Percentiles rank a stretch among this genome's conserved stretches.
These are phyloP conservation scores for Plasmopara halstedii DNA, from an alignment of 352 stramenopile species.

Conservation along the genomic window DNA sequence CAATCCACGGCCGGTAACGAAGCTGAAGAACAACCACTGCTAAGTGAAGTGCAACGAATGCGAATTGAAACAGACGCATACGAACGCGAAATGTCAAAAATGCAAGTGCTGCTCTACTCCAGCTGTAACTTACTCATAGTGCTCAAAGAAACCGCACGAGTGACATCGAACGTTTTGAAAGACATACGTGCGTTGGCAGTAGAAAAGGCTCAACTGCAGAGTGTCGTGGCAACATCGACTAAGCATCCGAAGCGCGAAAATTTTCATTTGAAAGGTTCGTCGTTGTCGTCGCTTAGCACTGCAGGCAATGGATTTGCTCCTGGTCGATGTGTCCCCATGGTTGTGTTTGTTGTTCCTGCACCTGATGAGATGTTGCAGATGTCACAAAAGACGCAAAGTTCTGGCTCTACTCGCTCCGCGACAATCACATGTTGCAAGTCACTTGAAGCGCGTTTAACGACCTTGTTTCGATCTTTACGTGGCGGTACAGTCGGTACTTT, in stretches of 20 bases:
- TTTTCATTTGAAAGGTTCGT: slow-evolving; percentile 13
- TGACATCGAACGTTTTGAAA: slow-evolving; percentile 41
- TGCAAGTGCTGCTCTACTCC: slow-evolving; percentile 56
- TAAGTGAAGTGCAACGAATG: slow-evolving; percentile 9
- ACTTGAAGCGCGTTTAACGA: slow-evolving; percentile 42
- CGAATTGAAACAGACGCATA: slow-evolving; percentile 17
- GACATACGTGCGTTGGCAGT: slow-evolving; percentile 31
- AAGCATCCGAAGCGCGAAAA: slow-evolving; percentile 38
- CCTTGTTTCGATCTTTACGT: slow-evolving; percentile 46
- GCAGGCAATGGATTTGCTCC: slow-evolving; percentile 37
- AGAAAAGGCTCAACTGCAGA: slow-evolving; percentile 57
- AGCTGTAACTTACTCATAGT: slow-evolving; percentile 57
- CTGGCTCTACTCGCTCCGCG: slow-evolving; percentile 31
- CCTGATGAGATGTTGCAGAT: slow-evolving; percentile 34
- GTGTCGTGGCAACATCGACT: slow-evolving; percentile 10
- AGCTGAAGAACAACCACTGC: slow-evolving; percentile 6
- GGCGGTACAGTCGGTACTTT: slow-evolving; percentile 42
- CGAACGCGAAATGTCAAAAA: slow-evolving; percentile 47
- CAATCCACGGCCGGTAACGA: slow-evolving; percentile 2
- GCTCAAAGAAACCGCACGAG: slow-evolving; percentile 27
- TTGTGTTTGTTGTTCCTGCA: slow-evolving; percentile 53
- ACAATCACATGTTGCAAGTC: slow-evolving; percentile 50
- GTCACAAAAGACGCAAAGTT: slow-evolving; percentile 20
- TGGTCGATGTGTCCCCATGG: slow-evolving; percentile 57
- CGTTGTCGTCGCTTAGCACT: slow-evolving; percentile 5